Percentiles rank a stretch among this genome's conserved stretches.
Evolutionary conservation across 225 moss, liverwort and hornwort genomes (phyloP).

Genomic region (Pleurozium schreberi): DNA sequence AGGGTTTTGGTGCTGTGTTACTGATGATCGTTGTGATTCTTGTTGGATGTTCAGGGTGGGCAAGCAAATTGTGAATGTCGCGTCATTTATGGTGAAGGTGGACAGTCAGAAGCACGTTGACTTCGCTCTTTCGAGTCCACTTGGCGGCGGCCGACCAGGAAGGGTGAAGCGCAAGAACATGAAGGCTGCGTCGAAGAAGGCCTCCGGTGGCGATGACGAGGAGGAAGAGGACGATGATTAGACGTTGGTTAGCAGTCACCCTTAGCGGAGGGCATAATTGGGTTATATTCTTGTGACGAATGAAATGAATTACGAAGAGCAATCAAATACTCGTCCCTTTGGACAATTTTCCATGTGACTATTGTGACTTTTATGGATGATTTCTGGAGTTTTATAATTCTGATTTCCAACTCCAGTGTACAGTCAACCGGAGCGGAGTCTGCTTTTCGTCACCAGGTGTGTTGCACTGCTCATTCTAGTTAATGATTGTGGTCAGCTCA

Average conservation of each 20-base stretch:
- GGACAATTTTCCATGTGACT: neutral
- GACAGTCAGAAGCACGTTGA: conserved; percentile 80
- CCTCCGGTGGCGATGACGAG: conserved; percentile 66
- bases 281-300: neutral
- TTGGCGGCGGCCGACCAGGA: conserved; percentile 69
- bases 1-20: neutral
- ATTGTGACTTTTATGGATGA: neutral
- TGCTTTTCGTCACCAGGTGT: neutral
- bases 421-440: neutral
- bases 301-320: neutral
- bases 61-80: conserved; percentile 69
- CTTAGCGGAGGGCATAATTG: neutral
- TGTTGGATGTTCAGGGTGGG: neutral
- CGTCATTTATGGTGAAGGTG: conserved; percentile 62
- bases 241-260: neutral
- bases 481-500: neutral
- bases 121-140: conserved; percentile 65
- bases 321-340: neutral
- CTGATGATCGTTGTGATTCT: neutral
- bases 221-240: conserved; percentile 78
- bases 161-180: conserved; percentile 75
- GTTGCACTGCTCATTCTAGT: neutral
- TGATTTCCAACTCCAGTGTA: neutral
- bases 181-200: conserved; percentile 87
- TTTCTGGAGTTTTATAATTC: neutral